A percentile compares a stretch with the other conserved stretches of the same genome.
Evolutionary conservation across 1,284 basidiomycete species (phyloP).

Genomic region (Laetiporus sulphureus): DNA sequence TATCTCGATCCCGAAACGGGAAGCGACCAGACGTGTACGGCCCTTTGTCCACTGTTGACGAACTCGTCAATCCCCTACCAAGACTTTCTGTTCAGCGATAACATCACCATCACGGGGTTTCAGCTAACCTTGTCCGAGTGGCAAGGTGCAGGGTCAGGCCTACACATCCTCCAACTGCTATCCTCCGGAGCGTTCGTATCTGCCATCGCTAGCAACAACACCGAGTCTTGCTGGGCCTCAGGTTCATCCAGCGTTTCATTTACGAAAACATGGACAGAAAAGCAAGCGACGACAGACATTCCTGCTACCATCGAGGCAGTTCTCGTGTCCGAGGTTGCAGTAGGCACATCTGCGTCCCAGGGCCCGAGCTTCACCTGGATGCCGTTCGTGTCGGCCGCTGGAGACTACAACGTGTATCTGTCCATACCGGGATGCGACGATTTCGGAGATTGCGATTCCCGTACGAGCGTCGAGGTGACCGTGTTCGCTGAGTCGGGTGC

Average conservation of each 20-base stretch:
- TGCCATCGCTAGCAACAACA: conserved; percentile 53
- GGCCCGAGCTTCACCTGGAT: conserved; percentile 83
- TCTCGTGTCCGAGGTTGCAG: conserved; percentile 61
- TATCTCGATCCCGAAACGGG: conserved; percentile 76
- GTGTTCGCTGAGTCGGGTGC: conserved; percentile 73
- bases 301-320: conserved; percentile 77
- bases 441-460: conserved; percentile 72
- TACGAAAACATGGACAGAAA: conserved; percentile 66
- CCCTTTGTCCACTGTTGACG: conserved; percentile 69
- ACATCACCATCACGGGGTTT: conserved; percentile 72
- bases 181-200: conserved; percentile 88
- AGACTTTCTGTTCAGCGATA: conserved; percentile 74
- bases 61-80: conserved; percentile 76
- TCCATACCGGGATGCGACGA: conserved; percentile 83
- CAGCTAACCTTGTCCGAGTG: conserved; percentile 77
- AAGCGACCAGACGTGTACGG: conserved; percentile 65
- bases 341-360: conserved; percentile 52
- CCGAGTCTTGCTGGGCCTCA: conserved; percentile 69
- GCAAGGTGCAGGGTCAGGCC: conserved; percentile 72
- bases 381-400: conserved; percentile 85
- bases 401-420: conserved; percentile 80
- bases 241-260: conserved; percentile 55
- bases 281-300: conserved; percentile 62
- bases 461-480: conserved; percentile 80
- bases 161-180: conserved; percentile 86